Evolutionary conservation across 768 basidiomycete species (phyloP), one percentile per base, ranked within the genome.

Genomic region (Termitomyces heimii): DNA sequence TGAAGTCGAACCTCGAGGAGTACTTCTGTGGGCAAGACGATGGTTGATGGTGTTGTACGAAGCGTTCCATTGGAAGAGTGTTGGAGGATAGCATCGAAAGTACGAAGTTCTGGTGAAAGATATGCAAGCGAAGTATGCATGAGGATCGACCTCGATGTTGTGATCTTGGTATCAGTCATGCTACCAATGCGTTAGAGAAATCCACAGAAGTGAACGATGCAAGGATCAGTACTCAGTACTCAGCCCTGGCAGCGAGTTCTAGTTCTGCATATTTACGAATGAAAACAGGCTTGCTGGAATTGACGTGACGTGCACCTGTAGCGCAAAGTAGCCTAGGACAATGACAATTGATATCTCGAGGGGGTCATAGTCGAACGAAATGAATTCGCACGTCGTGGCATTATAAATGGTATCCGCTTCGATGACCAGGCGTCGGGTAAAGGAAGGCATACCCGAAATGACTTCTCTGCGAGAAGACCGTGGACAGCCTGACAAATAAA

Each of bases 91-190:
- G 66, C 59, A 61, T 81, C 78, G 55, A 81, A 60, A 14, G 77
- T 70, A 47, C 66, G 69, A 62, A 83, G 63, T 64, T 80, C 69
- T 9, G 75, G 75, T 39, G 82, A 80, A 24, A 78, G 55, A 55
- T 72, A 62, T 18, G 82, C 79, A 59, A 85, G 79, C 53, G 77
- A 67, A 18, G 83, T 76, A 58, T 85, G 82, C 60, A 77, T 72
- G 48, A 85, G 75, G 5, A 73, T 70, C 0, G 75, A 75, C 56
- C 73, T 75, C 34, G 78, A 74, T 1, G 71, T 73, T 53, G 58
- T 68, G 53, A 81, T 57, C 8, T 66, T 59, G 47, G 63, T 29
- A 48, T 67, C 24, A 20, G 65, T 49, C 66, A 67, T 70, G 46
- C 57, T 52, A 55, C 35, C 44, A 42, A 31, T 24, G 45, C 14